phyloP scores from a whole-genome alignment of 768 basidiomycete genomes.

The Leucosporidium creatinivorum region DNA sequence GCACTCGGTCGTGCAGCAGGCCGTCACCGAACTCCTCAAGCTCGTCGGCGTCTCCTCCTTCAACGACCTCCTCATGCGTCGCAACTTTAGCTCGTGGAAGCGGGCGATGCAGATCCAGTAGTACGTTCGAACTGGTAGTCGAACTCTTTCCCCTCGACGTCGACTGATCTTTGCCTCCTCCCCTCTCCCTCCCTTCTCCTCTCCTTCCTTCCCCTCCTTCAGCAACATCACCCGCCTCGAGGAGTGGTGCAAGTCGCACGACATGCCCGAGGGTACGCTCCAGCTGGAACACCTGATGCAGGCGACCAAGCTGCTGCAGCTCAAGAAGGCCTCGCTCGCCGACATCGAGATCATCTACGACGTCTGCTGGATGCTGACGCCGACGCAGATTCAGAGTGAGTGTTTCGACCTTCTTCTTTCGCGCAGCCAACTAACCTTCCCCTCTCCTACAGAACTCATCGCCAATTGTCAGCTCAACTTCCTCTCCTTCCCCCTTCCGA shows the following conservation, averaged over 20 bases:
- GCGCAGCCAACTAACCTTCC: not conserved
- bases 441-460: conserved; percentile 59
- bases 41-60: conserved; percentile 94
- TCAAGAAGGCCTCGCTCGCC: conserved; percentile 91
- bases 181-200: not conserved
- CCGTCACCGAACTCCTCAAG: conserved; percentile 87
- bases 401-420: not conserved
- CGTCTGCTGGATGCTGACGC: conserved; percentile 99
- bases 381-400: conserved; percentile 84
- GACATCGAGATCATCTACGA: conserved; percentile 99
- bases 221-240: conserved; percentile 56
- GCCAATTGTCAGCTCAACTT: conserved; percentile 46
- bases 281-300: conserved; percentile 99
- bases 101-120: conserved; percentile 99
- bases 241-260: conserved; percentile 99
- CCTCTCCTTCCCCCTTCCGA: not conserved
- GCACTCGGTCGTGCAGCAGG: conserved; percentile 91
- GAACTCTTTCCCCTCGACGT: not conserved
- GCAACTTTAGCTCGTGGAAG: conserved; percentile 99
- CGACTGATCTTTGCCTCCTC: conserved; percentile 6
- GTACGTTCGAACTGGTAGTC: conserved; percentile 22
- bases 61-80: conserved; percentile 94
- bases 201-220: not conserved
- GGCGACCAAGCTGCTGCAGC: conserved; percentile 91
- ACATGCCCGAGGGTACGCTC: conserved; percentile 96